Evolutionary conservation across 257 asterid genomes (phyloP).

Genomic region (Solanum clarkiae): DNA sequence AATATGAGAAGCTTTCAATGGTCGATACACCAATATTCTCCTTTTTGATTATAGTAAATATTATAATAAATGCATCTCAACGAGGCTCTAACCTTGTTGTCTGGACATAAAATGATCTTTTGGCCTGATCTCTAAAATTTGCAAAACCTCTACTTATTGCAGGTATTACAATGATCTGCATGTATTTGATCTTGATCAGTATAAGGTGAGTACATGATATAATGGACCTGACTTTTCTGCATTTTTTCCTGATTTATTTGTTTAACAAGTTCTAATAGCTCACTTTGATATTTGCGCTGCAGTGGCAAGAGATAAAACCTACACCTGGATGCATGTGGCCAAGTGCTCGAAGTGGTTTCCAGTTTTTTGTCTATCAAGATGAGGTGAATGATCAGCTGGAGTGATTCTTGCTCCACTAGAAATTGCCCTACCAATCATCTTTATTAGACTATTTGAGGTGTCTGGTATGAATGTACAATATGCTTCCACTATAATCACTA

Average conservation of each 20-base stretch:
- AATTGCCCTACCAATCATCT: not conserved
- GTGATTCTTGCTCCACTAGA: not conserved
- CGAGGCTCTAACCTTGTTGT: not conserved
- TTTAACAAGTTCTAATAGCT: slow-evolving; percentile 3
- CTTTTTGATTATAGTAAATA: not conserved
- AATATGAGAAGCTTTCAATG: not conserved
- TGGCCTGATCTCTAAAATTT: not conserved
- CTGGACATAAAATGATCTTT: not conserved
- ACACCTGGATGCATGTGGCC: slow-evolving; percentile 96
- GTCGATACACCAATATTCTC: not conserved
- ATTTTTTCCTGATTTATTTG: not conserved
- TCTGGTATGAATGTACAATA: not conserved
- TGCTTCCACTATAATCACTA: not conserved
- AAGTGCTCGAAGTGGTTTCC: slow-evolving; percentile 96
- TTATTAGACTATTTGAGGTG: not conserved
- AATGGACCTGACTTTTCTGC: not conserved
- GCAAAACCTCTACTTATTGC: slow-evolving; percentile 6
- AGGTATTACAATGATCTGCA: slow-evolving; percentile 91
- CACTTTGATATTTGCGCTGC: slow-evolving; percentile 10
- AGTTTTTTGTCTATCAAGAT: slow-evolving; percentile 81
- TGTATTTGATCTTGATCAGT: slow-evolving; percentile 90
- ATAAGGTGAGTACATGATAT: slow-evolving; percentile 42
- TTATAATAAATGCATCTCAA: not conserved
- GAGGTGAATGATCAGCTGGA: slow-evolving; percentile 34
- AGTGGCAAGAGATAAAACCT: slow-evolving; percentile 99